These are phyloP conservation scores for Saccharomyces eubayanus DNA, from an alignment of 805 yeast species.

Conservation along the genomic window DNA sequence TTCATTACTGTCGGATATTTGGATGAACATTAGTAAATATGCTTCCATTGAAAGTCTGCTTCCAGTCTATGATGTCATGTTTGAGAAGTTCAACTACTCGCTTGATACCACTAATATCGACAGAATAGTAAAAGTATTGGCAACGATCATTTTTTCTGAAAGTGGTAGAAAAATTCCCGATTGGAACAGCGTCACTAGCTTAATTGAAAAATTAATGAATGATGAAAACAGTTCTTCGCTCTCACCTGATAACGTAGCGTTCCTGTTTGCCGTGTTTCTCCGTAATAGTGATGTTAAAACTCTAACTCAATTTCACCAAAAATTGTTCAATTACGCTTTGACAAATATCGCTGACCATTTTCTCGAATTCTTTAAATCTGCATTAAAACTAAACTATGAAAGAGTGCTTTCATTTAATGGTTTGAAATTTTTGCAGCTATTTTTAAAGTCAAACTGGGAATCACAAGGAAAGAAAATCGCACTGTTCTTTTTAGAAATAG, in stretches of 20 bases:
- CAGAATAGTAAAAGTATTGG: constrained; percentile 35
- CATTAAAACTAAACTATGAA: constrained; percentile 36
- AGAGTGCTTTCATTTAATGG: constrained; percentile 39
- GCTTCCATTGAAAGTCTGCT: constrained; percentile 42
- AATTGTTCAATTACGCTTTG: constrained; percentile 36
- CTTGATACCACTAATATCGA: constrained; percentile 17
- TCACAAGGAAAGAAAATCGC: constrained; percentile 32
- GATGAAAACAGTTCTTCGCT: constrained; percentile 5
- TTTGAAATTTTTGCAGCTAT: constrained; percentile 40
- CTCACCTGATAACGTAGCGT: constrained; percentile 31
- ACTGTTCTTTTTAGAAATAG: constrained; percentile 35
- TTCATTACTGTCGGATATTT: constrained; percentile 49
- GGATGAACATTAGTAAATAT: constrained; percentile 46
- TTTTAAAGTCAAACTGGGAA: constrained; percentile 38
- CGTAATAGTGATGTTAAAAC: constrained; percentile 47
- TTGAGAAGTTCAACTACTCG: constrained; percentile 16
- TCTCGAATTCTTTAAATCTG: constrained; percentile 33
- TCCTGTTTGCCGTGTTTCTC: constrained; percentile 41
- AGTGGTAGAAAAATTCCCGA: constrained; percentile 55
- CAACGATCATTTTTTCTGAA: constrained; percentile 53
- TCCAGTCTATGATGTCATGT: constrained; percentile 36
- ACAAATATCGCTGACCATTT: constrained; percentile 38
- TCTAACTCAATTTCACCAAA: constrained; percentile 41
- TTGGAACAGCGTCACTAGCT: constrained; percentile 35
- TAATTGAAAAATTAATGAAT: constrained; percentile 10